Evolutionary conservation across 75 land plant genomes (phyloP).

Genomic region (Pinus albicaulis): DNA sequence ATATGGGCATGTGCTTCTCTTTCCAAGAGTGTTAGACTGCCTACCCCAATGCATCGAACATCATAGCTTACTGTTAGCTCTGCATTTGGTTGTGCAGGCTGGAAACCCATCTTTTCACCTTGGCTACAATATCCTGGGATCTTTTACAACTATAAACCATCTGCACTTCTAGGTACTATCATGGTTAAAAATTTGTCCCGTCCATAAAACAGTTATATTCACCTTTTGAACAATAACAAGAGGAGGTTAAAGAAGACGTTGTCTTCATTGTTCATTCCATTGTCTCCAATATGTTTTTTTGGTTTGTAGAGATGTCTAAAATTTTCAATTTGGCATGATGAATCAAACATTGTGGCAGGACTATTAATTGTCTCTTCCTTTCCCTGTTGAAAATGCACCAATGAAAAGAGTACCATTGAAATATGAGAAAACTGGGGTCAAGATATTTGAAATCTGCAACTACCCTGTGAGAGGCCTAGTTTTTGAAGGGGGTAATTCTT

Average conservation of each 20-base stretch:
- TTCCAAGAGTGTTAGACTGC: slow-evolving; percentile 75
- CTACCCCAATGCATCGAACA: slow-evolving; percentile 80
- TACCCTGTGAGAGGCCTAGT: slow-evolving; percentile 87
- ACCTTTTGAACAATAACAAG: too few species aligned
- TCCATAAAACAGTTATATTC: too few species aligned
- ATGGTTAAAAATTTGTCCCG: too few species aligned
- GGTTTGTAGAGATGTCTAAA: too few species aligned
- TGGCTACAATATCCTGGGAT: slow-evolving; percentile 97
- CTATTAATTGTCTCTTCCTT: slow-evolving; percentile 69
- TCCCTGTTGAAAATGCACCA: slow-evolving; percentile 85
- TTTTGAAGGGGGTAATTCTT: slow-evolving; percentile 56
- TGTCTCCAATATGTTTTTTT: too few species aligned
- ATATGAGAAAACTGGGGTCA: slow-evolving; percentile 30
- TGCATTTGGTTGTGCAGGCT: slow-evolving; percentile 78
- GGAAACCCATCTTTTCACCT: slow-evolving; percentile 72
- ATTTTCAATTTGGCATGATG: too few species aligned
- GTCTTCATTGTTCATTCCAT: too few species aligned
- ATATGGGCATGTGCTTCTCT: slow-evolving; percentile 90
- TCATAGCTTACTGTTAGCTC: slow-evolving; percentile 78
- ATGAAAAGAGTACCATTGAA: slow-evolving; percentile 30
- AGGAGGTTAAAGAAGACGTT: too few species aligned
- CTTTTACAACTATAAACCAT: slow-evolving; percentile 98
- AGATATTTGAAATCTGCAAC: slow-evolving; percentile 45
- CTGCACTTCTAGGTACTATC: slow-evolving; percentile 85
- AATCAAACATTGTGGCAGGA: slow-evolving; percentile 45